phyloP scores from a whole-genome alignment of 1,139 yeast species.

The Candida glucosophila region DNA sequence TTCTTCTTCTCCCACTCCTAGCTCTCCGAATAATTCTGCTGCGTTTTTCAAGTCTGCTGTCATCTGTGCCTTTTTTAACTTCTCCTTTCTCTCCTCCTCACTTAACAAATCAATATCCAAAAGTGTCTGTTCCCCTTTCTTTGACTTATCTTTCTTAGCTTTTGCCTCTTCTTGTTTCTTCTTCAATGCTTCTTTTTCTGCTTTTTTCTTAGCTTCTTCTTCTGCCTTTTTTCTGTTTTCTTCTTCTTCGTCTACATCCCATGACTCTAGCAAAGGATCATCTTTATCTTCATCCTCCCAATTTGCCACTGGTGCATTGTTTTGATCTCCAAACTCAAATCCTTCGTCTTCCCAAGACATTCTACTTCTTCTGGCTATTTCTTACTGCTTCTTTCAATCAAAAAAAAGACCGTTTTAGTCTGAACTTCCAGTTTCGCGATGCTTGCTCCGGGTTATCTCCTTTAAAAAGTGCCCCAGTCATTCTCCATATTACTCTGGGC shows the following conservation, averaged over 20 bases:
- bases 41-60: slow-evolving; percentile 87
- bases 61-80: slow-evolving; percentile 71
- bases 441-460: too few relatives aligned
- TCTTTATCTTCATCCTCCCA: slow-evolving; percentile 82
- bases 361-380: slow-evolving; percentile 2
- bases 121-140: slow-evolving; percentile 19
- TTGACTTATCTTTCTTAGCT: slow-evolving; percentile 30
- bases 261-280: slow-evolving; percentile 64
- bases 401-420: too few relatives aligned
- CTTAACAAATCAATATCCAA: slow-evolving; percentile 57
- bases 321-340: slow-evolving; percentile 58
- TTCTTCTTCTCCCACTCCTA: slow-evolving; percentile 49
- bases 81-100: slow-evolving; percentile 59
- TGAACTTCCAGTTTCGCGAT: too few relatives aligned
- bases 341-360: slow-evolving; percentile 83
- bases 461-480: too few relatives aligned
- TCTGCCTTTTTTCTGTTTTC: slow-evolving; percentile 41
- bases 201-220: slow-evolving; percentile 36
- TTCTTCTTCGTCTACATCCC: slow-evolving; percentile 74
- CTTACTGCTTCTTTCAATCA: too few relatives aligned
- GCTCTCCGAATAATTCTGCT: slow-evolving; percentile 80
- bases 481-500: too few relatives aligned
- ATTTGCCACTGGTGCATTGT: slow-evolving; percentile 41
- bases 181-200: slow-evolving; percentile 28
- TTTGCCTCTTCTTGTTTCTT: slow-evolving; percentile 33